Base-by-base conservation (phyloP, 805 yeast species). In the Saturnispora hagleri region DNA sequence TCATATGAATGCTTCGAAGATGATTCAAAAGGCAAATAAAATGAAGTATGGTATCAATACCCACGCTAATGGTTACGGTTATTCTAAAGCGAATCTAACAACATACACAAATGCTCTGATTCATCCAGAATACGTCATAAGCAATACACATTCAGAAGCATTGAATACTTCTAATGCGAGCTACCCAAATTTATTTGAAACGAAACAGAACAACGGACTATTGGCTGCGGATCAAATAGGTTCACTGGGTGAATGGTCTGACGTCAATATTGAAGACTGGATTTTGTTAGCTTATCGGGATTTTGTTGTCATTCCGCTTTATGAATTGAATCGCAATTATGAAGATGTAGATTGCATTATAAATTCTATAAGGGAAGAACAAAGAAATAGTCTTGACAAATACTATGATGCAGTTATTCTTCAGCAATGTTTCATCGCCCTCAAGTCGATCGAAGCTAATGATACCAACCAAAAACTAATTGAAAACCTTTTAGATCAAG, bases 351-450 rank as follows among this genome's bases (percentile, higher is more conserved):
- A 51, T 35, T 52, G 52, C 9, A 34, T 43, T 3, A 60, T 57
- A 18, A 41, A 59, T n/a, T 63, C 20, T 5, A n/a, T 40, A 17
- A 52, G 46, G 38, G 51, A 26, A 8, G 38, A 47, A 2, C 42
- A 46, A 26, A 31, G 8, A 5, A 27, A 22, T 20, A 22, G 13
- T 31, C 34, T 42, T 31, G 49, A 45, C 12, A 51, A 48, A 35
- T 28, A 55, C 24, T 57, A 48, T 26, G 55, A 55, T 13, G 63
- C 58, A 3, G 53, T 52, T 28, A 13, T 46, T 8, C 61, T 84
- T 31, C 63, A 81, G 10, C 87, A 82, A 59, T 84, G 91, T 58
- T 75, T 83, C 56, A 80, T 84, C 7, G 69, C 80, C 28, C 62
- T 85, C 31, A 73, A 75, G 20, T 71, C 80, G 1, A 72, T 81